These are phyloP conservation scores for Fomes fomentarius DNA, from an alignment of 1,284 basidiomycete genomes.

Conservation along the genomic window DNA sequence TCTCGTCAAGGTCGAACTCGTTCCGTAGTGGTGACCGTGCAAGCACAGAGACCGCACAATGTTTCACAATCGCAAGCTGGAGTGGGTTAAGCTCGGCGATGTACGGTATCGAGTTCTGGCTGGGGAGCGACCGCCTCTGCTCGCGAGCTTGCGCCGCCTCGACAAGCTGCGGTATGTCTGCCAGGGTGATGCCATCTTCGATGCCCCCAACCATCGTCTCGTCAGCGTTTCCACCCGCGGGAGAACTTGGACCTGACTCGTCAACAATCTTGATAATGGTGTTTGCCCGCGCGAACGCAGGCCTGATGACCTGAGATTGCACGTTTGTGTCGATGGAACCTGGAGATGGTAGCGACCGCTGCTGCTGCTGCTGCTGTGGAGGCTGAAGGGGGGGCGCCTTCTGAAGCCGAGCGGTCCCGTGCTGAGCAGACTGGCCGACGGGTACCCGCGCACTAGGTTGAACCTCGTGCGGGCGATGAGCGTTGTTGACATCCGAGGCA, in stretches of 20 bases:
- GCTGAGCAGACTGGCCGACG: slow-evolving; percentile 23
- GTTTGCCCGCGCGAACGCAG: slow-evolving; percentile 79
- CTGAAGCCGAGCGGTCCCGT: slow-evolving; percentile 25
- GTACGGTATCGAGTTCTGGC: slow-evolving; percentile 76
- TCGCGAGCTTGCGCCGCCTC: slow-evolving; percentile 91
- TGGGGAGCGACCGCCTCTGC: slow-evolving; percentile 78
- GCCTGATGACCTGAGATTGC: slow-evolving; percentile 64
- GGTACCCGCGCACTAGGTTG: slow-evolving; percentile 20
- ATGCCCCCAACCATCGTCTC: slow-evolving; percentile 33
- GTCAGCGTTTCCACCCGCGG: slow-evolving; percentile 47
- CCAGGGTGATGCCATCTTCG: slow-evolving; percentile 90
- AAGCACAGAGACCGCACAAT: slow-evolving; percentile 86
- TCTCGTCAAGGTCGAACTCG: slow-evolving; percentile 88
- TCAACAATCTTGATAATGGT: slow-evolving; percentile 91
- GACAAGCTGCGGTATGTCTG: slow-evolving; percentile 94
- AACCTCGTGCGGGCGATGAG: slow-evolving; percentile 33
- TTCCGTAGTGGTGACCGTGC: slow-evolving; percentile 80
- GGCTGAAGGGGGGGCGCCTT: slow-evolving; percentile 36
- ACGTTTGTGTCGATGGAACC: slow-evolving; percentile 39
- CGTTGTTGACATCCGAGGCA: slow-evolving; percentile 45
- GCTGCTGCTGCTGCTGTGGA: slow-evolving; percentile 22
- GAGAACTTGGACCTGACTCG: slow-evolving; percentile 75
- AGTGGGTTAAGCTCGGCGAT: slow-evolving; percentile 86
- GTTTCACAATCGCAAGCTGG: slow-evolving; percentile 91
- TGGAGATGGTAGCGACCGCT: slow-evolving; percentile 36